phyloP scores from a whole-genome alignment of 2,329 filamentous ascomycete species.

The Mollisiaceae sp. region DNA sequence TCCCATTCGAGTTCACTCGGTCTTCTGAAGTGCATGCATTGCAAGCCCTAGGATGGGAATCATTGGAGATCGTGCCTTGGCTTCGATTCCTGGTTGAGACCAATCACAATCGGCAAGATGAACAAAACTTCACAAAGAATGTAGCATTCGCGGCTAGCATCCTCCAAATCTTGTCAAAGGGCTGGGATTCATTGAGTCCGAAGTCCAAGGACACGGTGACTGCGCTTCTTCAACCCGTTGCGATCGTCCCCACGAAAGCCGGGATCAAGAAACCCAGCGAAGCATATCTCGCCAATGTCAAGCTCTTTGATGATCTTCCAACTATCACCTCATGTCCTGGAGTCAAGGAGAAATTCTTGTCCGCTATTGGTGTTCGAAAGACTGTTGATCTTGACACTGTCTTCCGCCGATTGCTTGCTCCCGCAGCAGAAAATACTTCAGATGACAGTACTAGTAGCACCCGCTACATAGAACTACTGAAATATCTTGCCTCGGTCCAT shows the following conservation, averaged over 20 bases:
- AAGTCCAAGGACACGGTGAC: constrained; percentile 69
- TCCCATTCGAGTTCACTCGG: constrained; percentile 84
- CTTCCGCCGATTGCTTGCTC: constrained; percentile 80
- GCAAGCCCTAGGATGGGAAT: constrained; percentile 82
- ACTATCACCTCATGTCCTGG: constrained; percentile 76
- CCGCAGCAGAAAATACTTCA: constrained; percentile 54
- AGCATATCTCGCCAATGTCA: constrained; percentile 92
- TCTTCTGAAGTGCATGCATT: constrained; percentile 70
- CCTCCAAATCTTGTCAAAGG: constrained; percentile 81
- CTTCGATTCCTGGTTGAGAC: constrained; percentile 78
- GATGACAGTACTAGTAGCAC: constrained; percentile 62
- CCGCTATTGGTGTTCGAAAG: constrained; percentile 86
- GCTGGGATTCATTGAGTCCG: constrained; percentile 81
- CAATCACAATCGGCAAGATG: constrained; percentile 59
- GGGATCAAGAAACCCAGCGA: constrained; percentile 88
- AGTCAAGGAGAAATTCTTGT: constrained; percentile 89
- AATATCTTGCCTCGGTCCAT: constrained; percentile 88
- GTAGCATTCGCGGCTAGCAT: constrained; percentile 78
- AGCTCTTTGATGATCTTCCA: constrained; percentile 91
- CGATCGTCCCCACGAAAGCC: constrained; percentile 86
- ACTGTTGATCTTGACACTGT: constrained; percentile 94
- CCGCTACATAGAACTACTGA: constrained; percentile 94
- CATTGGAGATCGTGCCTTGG: constrained; percentile 87
- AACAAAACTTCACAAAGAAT: constrained; percentile 73
- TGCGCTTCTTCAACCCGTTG: constrained; percentile 66